Base-by-base conservation (phyloP, 495 filamentous ascomycete species). In the Tuber indicum region DNA sequence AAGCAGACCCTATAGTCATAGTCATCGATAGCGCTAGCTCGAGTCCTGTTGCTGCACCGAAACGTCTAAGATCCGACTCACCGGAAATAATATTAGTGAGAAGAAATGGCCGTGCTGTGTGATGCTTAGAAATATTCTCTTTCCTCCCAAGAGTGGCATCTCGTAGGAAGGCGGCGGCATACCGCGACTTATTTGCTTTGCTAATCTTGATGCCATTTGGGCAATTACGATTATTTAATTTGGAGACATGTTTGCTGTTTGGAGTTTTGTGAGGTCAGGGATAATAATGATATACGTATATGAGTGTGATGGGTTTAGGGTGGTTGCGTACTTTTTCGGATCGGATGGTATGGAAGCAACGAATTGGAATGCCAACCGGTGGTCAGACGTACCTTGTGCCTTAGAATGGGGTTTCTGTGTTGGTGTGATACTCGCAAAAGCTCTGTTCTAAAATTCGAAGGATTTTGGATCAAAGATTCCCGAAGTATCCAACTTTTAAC, bases 21-120 rank as follows among this genome's bases (percentile, higher is more conserved):
- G 58, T 66, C 58, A 66, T 66, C 58, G 58, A 66, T 10, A 66
- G 58, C 36, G 58, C 58, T 14, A 36, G 14, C 58, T 66, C 58
- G 36, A 72, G n/a, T 46, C 47, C 78, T 5, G 73, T 45, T 58
- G 70, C 73, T 6, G 39, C 58, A 39, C 49, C 77, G 16, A 80
- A 80, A 71, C 71, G 78, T 19, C 73, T 80, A 8, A 80, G 76
- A 44, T 76, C 74, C 12, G 77, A 80, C 66, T 80, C 74, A 5
- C 77, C 74, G 3, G 74, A 80, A 58, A 44, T 72, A 66, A 36
- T 66, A 66, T 66, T 19, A 66, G 58, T 66, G 58, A 66, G 26
- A 19, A 66, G 14, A 66, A 66, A 66, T 66, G 58, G 58, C 26
- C 58, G 58, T 66, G 26, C 32, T 66, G 58, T 66, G n/a, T 62